Base-by-base conservation (phyloP, 306 rosid genomes). In the Prunus mume region DNA sequence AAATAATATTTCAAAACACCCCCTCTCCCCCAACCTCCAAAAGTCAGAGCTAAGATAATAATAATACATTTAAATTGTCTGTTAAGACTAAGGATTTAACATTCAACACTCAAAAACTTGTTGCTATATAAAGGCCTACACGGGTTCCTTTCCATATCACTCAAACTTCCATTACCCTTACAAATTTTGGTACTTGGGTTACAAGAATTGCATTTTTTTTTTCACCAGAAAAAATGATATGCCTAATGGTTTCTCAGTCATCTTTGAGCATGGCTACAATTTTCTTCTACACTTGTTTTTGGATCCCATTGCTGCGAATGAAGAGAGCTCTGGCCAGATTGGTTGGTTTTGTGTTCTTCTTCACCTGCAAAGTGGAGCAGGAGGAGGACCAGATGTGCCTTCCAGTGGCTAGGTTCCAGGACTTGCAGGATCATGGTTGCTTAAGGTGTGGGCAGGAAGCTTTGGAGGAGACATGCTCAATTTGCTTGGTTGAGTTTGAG, bases 401-500 rank as follows among this genome's bases (percentile, higher is more conserved):
- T 68, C 84, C 92, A 0, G 89, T 74, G 50, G 78, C 79, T 0
- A 82, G 84, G 81, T 93, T 75, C 68, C 79, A 79, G 60, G 92
- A 89, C 71, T 77, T 84, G 47, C 22, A 52, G 72, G 50, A 64
- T 15, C 52, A 65, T 5, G 38, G 17, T 17, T 49, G 54, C 5
- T 6, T 20, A 32, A 19, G 30, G 56, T 22, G 62, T 15, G 1
- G 74, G 10, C 45, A 17, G 43, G 9, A 38, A 46, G 14, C 10
- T 10, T 49, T 6, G 27, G 83, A 82, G 0, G 92, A 90, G 49
- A 82, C 69, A 57, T 93, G 98, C 62, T 91, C 97, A 13, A 78
- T 93, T 41, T 93, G 98, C 78, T 85, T 93, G 87, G 80, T 86
- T 18, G 96, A 90, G 76, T 93, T 86, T 72, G 93, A 75, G n/a